A percentile compares a stretch with the other conserved stretches of the same genome.
Evolutionary conservation across 345 rosid species (phyloP).

Genomic region (Salix dunnii): DNA sequence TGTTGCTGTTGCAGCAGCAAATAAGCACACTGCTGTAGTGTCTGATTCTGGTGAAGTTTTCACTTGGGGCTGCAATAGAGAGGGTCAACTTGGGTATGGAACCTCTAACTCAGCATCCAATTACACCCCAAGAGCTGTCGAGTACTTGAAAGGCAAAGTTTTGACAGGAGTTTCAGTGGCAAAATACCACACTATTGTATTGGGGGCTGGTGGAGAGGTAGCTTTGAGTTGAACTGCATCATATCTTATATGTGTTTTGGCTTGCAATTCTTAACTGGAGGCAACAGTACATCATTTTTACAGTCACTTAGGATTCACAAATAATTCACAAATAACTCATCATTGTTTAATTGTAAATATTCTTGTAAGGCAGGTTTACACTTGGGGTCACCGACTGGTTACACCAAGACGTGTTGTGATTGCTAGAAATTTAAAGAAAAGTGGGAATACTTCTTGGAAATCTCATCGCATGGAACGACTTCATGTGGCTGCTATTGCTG

Average conservation of each 20-base stretch:
- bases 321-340: background rate
- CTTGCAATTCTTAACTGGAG: background rate
- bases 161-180: conserved; percentile 63
- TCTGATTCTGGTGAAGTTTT: conserved; percentile 87
- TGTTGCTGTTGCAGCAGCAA: conserved; percentile 92
- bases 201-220: conserved; percentile 92
- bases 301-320: conserved; percentile 1
- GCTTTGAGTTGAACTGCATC: background rate
- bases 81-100: conserved; percentile 99
- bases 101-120: conserved; percentile 98
- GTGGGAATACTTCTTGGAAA: conserved; percentile 60
- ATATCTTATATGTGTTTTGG: background rate
- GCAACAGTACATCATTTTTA: background rate
- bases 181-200: conserved; percentile 83
- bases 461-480: conserved; percentile 71
- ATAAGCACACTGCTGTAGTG: conserved; percentile 91
- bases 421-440: conserved; percentile 70
- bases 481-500: conserved; percentile 75
- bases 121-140: conserved; percentile 88
- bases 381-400: conserved; percentile 98
- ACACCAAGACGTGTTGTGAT: conserved; percentile 77
- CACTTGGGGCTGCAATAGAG: conserved; percentile 98
- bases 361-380: conserved; percentile 52
- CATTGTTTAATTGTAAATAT: conserved; percentile 2
- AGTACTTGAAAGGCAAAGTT: conserved; percentile 79